Percentiles rank a stretch among this genome's conserved stretches.
phyloP scores from a whole-genome alignment of 495 filamentous ascomycete genomes.

The Talaromyces stipitatus region DNA sequence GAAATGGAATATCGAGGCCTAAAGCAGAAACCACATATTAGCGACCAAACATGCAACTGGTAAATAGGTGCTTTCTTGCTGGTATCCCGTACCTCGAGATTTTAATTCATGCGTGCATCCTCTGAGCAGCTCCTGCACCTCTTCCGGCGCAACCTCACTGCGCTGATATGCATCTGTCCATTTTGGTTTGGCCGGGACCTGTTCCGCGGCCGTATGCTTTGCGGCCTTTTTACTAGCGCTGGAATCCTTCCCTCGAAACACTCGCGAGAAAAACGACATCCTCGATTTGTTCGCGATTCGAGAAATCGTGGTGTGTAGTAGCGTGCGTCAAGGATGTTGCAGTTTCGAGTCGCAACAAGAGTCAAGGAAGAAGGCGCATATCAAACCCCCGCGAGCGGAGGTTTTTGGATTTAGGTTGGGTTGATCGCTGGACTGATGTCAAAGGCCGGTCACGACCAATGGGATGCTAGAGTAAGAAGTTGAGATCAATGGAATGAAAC shows the following conservation, averaged over 20 bases:
- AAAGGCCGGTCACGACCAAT: constrained; percentile 1
- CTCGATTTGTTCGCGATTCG: constrained; percentile 9
- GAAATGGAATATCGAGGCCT: constrained; percentile 86
- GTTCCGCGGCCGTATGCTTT: constrained; percentile 40
- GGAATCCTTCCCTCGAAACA: constrained; percentile 64
- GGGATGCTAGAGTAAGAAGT: constrained; percentile 1
- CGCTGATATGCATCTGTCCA: constrained; percentile 90
- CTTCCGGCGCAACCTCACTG: constrained; percentile 78
- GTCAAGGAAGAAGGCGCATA: not conserved
- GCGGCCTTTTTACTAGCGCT: constrained; percentile 49
- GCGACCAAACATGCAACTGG: not conserved
- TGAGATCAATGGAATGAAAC: constrained; percentile 1
- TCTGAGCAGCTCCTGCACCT: constrained; percentile 78
- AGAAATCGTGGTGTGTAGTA: not conserved
- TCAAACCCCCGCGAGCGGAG: not conserved
- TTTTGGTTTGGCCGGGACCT: constrained; percentile 56
- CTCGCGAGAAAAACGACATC: constrained; percentile 64
- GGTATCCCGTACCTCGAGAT: constrained; percentile 63
- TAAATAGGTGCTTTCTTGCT: not conserved
- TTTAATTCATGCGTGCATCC: constrained; percentile 89
- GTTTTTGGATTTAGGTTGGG: constrained; percentile 6
- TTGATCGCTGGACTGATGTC: constrained; percentile 7
- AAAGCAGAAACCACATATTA: constrained; percentile 9
- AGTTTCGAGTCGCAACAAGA: not conserved
- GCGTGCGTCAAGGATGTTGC: not conserved